Conservation (phyloP, 768 basidiomycete genomes). For the Leucosporidium creatinivorum region DNA sequence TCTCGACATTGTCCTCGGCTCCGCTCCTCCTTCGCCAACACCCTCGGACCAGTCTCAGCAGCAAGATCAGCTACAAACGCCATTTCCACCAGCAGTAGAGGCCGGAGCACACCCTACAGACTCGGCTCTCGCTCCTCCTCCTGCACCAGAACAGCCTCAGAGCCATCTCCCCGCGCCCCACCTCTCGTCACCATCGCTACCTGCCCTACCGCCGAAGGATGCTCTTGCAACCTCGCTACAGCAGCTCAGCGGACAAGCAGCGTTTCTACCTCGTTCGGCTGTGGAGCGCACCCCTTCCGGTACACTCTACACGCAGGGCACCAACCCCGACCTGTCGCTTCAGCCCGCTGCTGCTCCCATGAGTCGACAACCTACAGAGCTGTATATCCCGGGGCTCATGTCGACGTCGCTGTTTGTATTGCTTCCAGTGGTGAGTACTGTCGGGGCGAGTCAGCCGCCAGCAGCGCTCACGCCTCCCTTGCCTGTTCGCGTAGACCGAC, state of each 20-base stretch:
- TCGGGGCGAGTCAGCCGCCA: neutral
- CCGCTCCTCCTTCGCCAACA: too few relatives aligned
- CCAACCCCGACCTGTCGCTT: neutral
- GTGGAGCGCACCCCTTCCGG: too few relatives aligned
- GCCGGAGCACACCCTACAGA: too few relatives aligned
- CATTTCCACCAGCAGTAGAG: neutral
- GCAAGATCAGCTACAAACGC: neutral
- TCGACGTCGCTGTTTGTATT: neutral
- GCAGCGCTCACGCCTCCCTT: too few relatives aligned
- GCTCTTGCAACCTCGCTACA: too few relatives aligned
- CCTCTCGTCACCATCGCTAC: neutral
- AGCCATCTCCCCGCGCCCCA: neutral
- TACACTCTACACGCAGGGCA: too few relatives aligned
- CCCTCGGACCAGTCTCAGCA: too few relatives aligned
- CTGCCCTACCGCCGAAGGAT: too few relatives aligned
- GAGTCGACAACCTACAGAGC: neutral
- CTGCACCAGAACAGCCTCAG: neutral
- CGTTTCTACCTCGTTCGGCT: too few relatives aligned
- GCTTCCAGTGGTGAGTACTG: constrained; percentile 4
- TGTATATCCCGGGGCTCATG: neutral
- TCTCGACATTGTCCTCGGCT: too few relatives aligned
- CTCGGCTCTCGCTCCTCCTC: neutral
- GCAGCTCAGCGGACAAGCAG: too few relatives aligned
- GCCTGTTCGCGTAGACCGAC: neutral
- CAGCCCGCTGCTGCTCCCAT: neutral